phyloP scores from a whole-genome alignment of 345 rosid genomes.

The Populus deltoides region DNA sequence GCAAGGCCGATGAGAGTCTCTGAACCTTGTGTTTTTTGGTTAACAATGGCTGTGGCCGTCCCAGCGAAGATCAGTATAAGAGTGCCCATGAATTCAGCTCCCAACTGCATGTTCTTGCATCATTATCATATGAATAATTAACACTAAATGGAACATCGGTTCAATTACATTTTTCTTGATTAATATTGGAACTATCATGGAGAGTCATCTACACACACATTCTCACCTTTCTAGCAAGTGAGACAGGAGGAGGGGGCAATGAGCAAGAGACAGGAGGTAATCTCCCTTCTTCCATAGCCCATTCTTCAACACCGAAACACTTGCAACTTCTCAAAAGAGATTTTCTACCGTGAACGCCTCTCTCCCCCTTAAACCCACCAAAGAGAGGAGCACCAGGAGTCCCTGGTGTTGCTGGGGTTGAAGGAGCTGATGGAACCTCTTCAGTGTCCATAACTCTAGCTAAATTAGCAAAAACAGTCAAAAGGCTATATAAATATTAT shows the following conservation, averaged over 20 bases:
- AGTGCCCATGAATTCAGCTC: conserved; percentile 89
- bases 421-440: conserved; percentile 64
- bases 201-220: not conserved
- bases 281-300: conserved; percentile 73
- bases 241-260: conserved; percentile 56
- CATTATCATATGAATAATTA: too few species aligned
- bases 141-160: not conserved
- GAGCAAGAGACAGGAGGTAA: conserved; percentile 65
- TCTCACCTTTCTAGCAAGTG: conserved; percentile 69
- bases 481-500: not conserved
- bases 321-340: conserved; percentile 58
- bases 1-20: conserved; percentile 77
- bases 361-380: conserved; percentile 45
- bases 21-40: conserved; percentile 68
- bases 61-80: conserved; percentile 71
- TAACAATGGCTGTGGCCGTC: conserved; percentile 79
- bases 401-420: conserved; percentile 72
- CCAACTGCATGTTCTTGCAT: conserved; percentile 45
- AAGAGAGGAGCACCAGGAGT: conserved; percentile 66
- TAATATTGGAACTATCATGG: not conserved
- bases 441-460: conserved; percentile 41
- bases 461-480: not conserved
- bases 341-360: conserved; percentile 34
- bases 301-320: conserved; percentile 65
- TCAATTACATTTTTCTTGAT: too few species aligned